Evolutionary conservation across 768 basidiomycete genomes (phyloP).

Genomic region (Agaricus subrufescens): DNA sequence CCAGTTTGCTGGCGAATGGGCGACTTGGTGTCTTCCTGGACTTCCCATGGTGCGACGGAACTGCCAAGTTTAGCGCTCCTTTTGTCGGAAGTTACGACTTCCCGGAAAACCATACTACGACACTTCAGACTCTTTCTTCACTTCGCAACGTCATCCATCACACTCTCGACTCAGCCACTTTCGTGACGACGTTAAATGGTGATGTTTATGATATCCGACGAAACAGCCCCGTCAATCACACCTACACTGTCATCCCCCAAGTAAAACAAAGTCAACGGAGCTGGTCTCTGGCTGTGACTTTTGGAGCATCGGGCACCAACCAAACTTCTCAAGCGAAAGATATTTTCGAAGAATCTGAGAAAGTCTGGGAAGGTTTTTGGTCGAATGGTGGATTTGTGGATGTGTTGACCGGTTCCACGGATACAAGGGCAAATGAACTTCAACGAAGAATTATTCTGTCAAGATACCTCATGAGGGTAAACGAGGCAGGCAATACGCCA

Average conservation of each 20-base stretch:
- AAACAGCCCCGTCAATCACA: slow-evolving; percentile 38
- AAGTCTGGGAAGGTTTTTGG: slow-evolving; percentile 47
- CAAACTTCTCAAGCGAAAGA: slow-evolving; percentile 18
- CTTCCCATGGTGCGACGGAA: slow-evolving; percentile 61
- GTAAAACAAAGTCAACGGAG: slow-evolving; percentile 6
- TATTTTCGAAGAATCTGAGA: slow-evolving; percentile 29
- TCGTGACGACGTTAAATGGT: slow-evolving; percentile 39
- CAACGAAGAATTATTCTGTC: slow-evolving; percentile 54
- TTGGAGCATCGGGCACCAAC: slow-evolving; percentile 15
- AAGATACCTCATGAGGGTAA: slow-evolving; percentile 53
- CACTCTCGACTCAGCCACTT: slow-evolving; percentile 31
- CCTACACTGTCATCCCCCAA: slow-evolving; percentile 40
- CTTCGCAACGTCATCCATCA: slow-evolving; percentile 37
- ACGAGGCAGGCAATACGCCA: slow-evolving; percentile 51
- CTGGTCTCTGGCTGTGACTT: slow-evolving; percentile 35
- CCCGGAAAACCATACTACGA: slow-evolving; percentile 44
- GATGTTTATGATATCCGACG: slow-evolving; percentile 33
- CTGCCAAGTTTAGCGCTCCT: slow-evolving; percentile 48
- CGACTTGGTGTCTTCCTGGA: slow-evolving; percentile 48
- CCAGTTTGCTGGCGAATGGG: slow-evolving; percentile 32
- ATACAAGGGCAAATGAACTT: slow-evolving; percentile 47
- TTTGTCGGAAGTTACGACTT: slow-evolving; percentile 52
- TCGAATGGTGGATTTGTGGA: slow-evolving; percentile 46
- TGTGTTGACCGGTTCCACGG: slow-evolving; percentile 42
- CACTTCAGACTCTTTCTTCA: slow-evolving; percentile 17